Base-by-base conservation (phyloP, 2,329 filamentous ascomycete species). In the Trichoderma hamatum region DNA sequence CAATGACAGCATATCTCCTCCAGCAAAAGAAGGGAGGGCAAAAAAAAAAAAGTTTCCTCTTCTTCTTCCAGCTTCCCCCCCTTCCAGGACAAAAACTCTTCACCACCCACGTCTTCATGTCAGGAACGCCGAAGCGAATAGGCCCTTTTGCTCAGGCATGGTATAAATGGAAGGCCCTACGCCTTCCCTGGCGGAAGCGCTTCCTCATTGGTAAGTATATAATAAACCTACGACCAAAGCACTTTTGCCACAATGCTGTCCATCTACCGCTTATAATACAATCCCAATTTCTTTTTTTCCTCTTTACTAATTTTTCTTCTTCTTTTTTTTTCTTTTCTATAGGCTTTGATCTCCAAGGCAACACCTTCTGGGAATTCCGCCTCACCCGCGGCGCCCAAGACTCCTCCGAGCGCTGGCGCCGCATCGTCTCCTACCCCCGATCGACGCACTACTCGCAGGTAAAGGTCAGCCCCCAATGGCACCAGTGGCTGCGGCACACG, bases 301-400 rank as follows among this genome's bases (percentile, higher is more conserved):
- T 5, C 3, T 21, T 26, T 6, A 16, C 28, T 36, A 16, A 39
- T 14, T 26, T 6, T 28, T 24, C 19, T 26, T 28, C 11, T 16
- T 28, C 24, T 19, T 26, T 26, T 16, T 32, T 6, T 21, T 14
- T 70, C 19, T 11, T n/a, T n/a, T n/a, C n/a, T n/a, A n/a, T n/a
- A 90, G 89, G 89, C 72, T 82, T 85, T 74, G 89, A 91, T 75
- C 86, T 90, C 69, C 75, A 86, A 28, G 88, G 88, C 67, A 90
- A 91, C 80, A 90, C 89, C 4, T 91, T 86, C 81, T 91, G 89
- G 88, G 87, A 90, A 74, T 90, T 91, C 79, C 84, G 83, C 69
- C 84, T 89, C 72, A 74, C 79, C 7, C 82, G 83, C 67, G 79
- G 79, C 70, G 74, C 77, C 68, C 73, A 72, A 32, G 71, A 66